Evolutionary conservation across 352 stramenopile species (phyloP).

Genomic region (Globisporangium megalacanthum): DNA sequence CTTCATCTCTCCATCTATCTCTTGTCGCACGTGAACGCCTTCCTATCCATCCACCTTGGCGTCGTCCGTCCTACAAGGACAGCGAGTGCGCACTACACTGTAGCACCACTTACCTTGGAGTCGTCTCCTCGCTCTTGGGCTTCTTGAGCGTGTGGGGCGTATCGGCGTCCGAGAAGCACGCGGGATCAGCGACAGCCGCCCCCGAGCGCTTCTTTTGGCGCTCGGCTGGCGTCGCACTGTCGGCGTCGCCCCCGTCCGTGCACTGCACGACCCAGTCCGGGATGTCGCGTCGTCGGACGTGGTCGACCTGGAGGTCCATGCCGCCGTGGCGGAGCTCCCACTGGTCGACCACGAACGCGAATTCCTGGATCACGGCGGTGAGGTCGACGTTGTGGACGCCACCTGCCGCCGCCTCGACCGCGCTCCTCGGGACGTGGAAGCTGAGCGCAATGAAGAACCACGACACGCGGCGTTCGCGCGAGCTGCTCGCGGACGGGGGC

Average conservation of each 20-base stretch:
- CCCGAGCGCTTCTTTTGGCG: background rate
- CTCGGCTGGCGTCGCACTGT: background rate
- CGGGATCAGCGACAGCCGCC: constrained; percentile 8
- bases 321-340: constrained; percentile 62
- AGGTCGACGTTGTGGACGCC: constrained; percentile 50
- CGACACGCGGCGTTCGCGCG: constrained; percentile 32
- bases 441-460: constrained; percentile 77
- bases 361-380: constrained; percentile 67
- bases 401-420: constrained; percentile 1
- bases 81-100: background rate
- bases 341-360: constrained; percentile 68
- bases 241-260: constrained; percentile 11
- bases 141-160: constrained; percentile 19
- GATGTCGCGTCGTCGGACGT: constrained; percentile 48
- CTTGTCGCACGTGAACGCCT: too few relatives aligned
- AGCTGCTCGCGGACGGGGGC: background rate
- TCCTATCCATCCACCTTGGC: too few relatives aligned
- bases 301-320: constrained; percentile 84
- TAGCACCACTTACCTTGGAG: background rate
- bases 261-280: constrained; percentile 61
- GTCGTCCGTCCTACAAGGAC: too few relatives aligned
- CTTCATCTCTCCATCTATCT: too few relatives aligned
- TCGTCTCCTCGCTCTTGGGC: background rate
- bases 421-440: constrained; percentile 41
- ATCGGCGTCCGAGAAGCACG: constrained; percentile 25